A percentile compares a stretch with the other conserved stretches of the same genome.
These are phyloP conservation scores for Pythium dissotocum DNA, from an alignment of 352 stramenopile species.

Conservation along the genomic window DNA sequence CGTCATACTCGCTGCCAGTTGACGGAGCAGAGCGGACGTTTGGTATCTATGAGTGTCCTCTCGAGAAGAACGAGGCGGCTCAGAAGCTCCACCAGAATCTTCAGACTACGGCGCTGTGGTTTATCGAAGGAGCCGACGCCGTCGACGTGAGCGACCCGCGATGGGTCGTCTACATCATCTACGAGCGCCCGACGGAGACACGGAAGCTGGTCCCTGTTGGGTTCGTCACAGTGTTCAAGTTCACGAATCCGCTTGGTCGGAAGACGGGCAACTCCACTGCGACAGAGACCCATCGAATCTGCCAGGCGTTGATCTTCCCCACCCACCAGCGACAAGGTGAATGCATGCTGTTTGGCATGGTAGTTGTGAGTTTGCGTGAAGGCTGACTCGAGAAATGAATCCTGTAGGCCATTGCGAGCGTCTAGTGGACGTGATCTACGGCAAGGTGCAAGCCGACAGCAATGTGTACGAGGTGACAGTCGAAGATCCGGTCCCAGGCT, in stretches of 20 bases:
- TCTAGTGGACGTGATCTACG: slow-evolving; percentile 68
- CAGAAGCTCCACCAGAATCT: slow-evolving; percentile 65
- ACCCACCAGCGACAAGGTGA: slow-evolving; percentile 77
- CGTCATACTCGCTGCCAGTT: slow-evolving; percentile 38
- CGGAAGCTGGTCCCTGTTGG: slow-evolving; percentile 48
- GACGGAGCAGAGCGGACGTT: slow-evolving; percentile 38
- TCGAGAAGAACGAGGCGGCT: slow-evolving; percentile 55
- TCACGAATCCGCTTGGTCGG: slow-evolving; percentile 70
- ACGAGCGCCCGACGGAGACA: slow-evolving; percentile 40
- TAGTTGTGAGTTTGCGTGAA: background rate
- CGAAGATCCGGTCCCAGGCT: slow-evolving; percentile 81
- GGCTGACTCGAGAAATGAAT: background rate
- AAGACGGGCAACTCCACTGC: slow-evolving; percentile 37
- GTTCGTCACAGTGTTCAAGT: slow-evolving; percentile 85
- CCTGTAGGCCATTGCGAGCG: slow-evolving; percentile 65
- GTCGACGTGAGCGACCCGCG: slow-evolving; percentile 74
- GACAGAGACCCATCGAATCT: slow-evolving; percentile 82
- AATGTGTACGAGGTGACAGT: slow-evolving; percentile 84
- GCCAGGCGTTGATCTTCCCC: slow-evolving; percentile 79
- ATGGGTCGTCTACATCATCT: slow-evolving; percentile 81
- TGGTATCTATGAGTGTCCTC: slow-evolving; percentile 65
- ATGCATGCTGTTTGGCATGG: background rate
- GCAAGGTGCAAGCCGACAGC: slow-evolving; percentile 46
- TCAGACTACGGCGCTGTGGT: slow-evolving; percentile 78
- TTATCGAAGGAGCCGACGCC: slow-evolving; percentile 84